Evolutionary conservation across 768 basidiomycete species (phyloP).

Genomic region (Pisolithus albus): DNA sequence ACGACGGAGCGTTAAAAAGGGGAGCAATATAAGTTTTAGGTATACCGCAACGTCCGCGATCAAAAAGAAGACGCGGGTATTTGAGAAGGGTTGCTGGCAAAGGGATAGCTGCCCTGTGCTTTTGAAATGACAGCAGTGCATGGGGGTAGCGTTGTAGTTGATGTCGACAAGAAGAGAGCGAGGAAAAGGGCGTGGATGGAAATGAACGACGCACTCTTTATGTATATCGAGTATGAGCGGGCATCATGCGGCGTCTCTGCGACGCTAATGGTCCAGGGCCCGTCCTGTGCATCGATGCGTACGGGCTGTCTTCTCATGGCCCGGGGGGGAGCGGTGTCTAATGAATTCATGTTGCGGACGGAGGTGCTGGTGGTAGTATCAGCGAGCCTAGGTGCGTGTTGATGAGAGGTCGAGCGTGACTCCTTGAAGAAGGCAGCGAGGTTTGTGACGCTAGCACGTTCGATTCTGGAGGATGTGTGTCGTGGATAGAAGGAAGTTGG

Average conservation of each 20-base stretch:
- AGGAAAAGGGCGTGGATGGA: conserved; percentile 16
- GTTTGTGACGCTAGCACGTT: conserved; percentile 34
- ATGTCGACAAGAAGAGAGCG: conserved; percentile 10
- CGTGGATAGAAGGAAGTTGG: conserved; percentile 28
- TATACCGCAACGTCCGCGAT: conserved; percentile 2
- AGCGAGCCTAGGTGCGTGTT: conserved; percentile 25
- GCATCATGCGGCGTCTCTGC: conserved; percentile 77
- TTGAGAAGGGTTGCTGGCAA: conserved; percentile 19
- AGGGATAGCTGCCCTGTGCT: not conserved
- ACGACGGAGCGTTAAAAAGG: not conserved
- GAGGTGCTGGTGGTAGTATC: conserved; percentile 12
- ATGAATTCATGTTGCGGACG: conserved; percentile 36
- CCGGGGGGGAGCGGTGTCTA: conserved; percentile 38
- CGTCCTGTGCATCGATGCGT: conserved; percentile 69
- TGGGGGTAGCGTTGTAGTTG: not conserved
- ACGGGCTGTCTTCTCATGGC: conserved; percentile 43
- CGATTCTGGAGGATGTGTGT: conserved; percentile 28
- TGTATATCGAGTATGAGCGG: conserved; percentile 68
- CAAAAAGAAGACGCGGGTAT: conserved; percentile 9
- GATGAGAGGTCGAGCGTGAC: conserved; percentile 26
- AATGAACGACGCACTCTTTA: conserved; percentile 65
- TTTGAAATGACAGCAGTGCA: conserved; percentile 14
- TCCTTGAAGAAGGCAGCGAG: conserved; percentile 36
- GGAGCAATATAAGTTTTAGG: conserved; percentile 4
- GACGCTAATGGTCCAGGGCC: conserved; percentile 83